These are phyloP conservation scores for Solanum paucissectum DNA, from an alignment of 257 asterid genomes.

Conservation along the genomic window DNA sequence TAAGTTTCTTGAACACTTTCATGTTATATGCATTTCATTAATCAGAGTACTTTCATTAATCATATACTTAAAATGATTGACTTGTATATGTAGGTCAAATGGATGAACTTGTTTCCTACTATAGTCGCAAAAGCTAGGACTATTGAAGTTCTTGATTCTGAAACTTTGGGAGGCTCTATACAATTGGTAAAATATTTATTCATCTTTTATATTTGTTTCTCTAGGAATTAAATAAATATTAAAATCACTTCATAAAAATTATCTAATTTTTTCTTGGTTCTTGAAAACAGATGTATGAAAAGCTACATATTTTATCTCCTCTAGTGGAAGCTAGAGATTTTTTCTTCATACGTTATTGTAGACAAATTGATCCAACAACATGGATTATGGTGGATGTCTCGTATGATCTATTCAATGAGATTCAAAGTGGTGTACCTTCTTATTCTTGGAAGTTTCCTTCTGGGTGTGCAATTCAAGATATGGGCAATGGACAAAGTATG, in stretches of 20 bases:
- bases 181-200: not conserved
- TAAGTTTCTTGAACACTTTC: not conserved
- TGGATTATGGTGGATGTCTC: slow-evolving; percentile 64
- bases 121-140: slow-evolving; percentile 40
- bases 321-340: slow-evolving; percentile 67
- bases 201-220: not conserved
- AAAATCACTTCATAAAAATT: not conserved
- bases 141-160: slow-evolving; percentile 38
- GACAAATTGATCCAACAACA: slow-evolving; percentile 32
- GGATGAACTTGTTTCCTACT: slow-evolving; percentile 53
- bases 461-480: slow-evolving; percentile 58
- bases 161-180: slow-evolving; percentile 33
- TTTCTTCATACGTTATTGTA: slow-evolving; percentile 41
- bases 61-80: not conserved
- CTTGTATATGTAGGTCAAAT: slow-evolving; percentile 33
- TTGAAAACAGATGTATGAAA: slow-evolving; percentile 48
- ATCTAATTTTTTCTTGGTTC: not conserved
- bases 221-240: not conserved
- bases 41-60: too few species aligned
- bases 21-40: not conserved
- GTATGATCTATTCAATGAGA: slow-evolving; percentile 29
- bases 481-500: slow-evolving; percentile 41
- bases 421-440: slow-evolving; percentile 25
- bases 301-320: slow-evolving; percentile 58
- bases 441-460: slow-evolving; percentile 63